These are phyloP conservation scores for Rhodomyrtus psidioides DNA, from an alignment of 441 rosid species.

Conservation along the genomic window DNA sequence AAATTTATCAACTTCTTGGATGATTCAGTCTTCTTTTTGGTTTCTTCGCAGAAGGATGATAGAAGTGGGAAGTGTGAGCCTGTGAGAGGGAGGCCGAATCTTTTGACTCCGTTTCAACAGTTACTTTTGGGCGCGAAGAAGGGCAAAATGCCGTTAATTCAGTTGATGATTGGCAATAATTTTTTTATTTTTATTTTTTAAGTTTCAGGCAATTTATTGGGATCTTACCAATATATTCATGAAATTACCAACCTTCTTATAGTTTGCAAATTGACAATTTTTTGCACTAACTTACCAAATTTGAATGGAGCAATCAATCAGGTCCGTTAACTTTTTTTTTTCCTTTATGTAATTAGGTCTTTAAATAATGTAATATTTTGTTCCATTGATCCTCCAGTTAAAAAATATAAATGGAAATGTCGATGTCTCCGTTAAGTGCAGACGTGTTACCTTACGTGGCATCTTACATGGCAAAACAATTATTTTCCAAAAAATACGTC, in stretches of 20 bases:
- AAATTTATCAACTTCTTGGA: background rate
- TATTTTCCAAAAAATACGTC: no score
- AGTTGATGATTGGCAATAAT: background rate
- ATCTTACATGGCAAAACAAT: background rate
- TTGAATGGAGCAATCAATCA: background rate
- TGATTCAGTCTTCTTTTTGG: background rate
- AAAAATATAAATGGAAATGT: background rate
- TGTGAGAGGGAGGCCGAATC: background rate
- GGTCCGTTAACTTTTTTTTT: background rate
- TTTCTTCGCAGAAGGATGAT: background rate
- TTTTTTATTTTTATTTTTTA: no score
- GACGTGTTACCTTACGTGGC: background rate
- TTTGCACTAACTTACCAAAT: background rate
- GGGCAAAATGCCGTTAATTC: background rate
- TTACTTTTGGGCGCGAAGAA: background rate
- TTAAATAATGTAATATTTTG: background rate
- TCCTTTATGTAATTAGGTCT: background rate
- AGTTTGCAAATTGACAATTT: background rate
- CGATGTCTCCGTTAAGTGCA: accelerated
- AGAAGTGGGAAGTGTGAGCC: background rate
- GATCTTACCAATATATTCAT: no score
- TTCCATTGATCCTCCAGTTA: accelerated
- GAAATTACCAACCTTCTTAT: no score
- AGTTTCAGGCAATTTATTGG: no score
- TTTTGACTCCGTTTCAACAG: background rate